Percentiles rank a stretch among this genome's conserved stretches.
Evolutionary conservation across 2,329 filamentous ascomycete genomes (phyloP).

Genomic region (Arthrobotrys sinensis): DNA sequence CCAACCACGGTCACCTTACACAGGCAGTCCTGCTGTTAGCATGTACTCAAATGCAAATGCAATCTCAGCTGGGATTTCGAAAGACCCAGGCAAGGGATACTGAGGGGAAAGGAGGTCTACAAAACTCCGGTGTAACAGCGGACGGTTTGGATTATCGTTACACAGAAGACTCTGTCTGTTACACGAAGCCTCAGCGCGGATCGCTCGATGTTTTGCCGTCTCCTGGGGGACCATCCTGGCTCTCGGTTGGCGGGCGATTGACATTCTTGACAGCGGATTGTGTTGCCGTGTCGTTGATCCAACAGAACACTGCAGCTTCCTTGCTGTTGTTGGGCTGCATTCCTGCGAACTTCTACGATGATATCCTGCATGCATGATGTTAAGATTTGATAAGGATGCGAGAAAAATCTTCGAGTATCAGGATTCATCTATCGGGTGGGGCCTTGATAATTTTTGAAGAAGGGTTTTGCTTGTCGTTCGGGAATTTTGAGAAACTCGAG

Average conservation of each 20-base stretch:
- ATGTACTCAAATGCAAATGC: not conserved
- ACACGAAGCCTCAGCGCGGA: not conserved
- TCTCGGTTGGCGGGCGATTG: constrained; percentile 7
- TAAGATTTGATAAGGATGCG: no score
- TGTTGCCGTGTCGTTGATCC: constrained; percentile 28
- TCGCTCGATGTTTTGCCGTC: constrained; percentile 3
- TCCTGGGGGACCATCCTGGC: constrained; percentile 24
- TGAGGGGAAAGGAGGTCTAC: not conserved
- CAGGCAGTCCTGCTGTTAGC: not conserved
- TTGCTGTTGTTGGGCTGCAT: no score
- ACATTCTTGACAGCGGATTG: not conserved
- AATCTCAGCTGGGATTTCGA: constrained; percentile 3
- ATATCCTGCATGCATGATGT: no score
- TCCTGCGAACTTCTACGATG: no score
- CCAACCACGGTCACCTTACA: constrained; percentile 32
- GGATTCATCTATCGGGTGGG: not conserved
- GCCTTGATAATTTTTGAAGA: no score
- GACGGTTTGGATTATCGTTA: constrained; percentile 16
- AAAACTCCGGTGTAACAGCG: constrained; percentile 15
- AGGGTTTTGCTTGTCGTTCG: not conserved
- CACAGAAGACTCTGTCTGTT: constrained; percentile 1
- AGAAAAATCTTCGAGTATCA: no score
- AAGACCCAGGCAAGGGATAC: constrained; percentile 7
- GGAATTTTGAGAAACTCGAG: constrained; percentile 11
- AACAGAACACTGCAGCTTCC: not conserved